Conservation (phyloP, 2,329 filamentous ascomycete genomes). For the Hypoxylon sp. region DNA sequence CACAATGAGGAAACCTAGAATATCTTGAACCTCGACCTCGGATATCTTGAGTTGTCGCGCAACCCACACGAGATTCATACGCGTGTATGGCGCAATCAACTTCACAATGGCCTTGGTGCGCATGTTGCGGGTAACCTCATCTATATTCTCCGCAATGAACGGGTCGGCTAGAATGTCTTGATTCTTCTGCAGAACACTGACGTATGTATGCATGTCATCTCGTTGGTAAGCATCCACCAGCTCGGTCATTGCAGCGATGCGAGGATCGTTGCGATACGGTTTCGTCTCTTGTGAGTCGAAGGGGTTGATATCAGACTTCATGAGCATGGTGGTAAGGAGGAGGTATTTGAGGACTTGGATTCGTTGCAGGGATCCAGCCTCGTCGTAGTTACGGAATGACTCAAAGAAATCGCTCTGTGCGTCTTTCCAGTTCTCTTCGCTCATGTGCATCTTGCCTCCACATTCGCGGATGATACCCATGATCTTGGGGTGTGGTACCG, state of each 20-base stretch:
- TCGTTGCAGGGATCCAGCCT: slow-evolving; percentile 94
- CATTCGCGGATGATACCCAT: slow-evolving; percentile 99
- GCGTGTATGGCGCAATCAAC: slow-evolving; percentile 93
- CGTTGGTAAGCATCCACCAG: slow-evolving; percentile 96
- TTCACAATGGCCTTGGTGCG: slow-evolving; percentile 95
- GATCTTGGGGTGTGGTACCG: slow-evolving; percentile 97
- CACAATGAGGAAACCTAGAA: slow-evolving; percentile 93
- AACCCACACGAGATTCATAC: slow-evolving; percentile 90
- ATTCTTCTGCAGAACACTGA: slow-evolving; percentile 88
- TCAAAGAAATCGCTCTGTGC: slow-evolving; percentile 99
- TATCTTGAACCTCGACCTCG: slow-evolving; percentile 92
- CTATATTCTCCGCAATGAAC: slow-evolving; percentile 99
- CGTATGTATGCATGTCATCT: slow-evolving; percentile 93
- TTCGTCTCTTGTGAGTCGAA: slow-evolving; percentile 99
- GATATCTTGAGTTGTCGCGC: slow-evolving; percentile 91
- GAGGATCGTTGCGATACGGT: slow-evolving; percentile 94
- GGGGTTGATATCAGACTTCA: slow-evolving; percentile 98
- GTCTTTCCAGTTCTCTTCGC: slow-evolving; percentile 98
- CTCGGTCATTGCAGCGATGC: slow-evolving; percentile 97
- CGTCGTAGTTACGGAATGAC: slow-evolving; percentile 98
- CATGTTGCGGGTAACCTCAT: slow-evolving; percentile 98
- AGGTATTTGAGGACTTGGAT: slow-evolving; percentile 99
- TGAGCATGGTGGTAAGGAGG: slow-evolving; percentile 96
- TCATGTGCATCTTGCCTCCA: slow-evolving; percentile 99
- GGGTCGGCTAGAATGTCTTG: slow-evolving; percentile 90